Evolutionary conservation across 2,329 filamentous ascomycete genomes (phyloP).

Genomic region (Lasiodiplodia sp.): DNA sequence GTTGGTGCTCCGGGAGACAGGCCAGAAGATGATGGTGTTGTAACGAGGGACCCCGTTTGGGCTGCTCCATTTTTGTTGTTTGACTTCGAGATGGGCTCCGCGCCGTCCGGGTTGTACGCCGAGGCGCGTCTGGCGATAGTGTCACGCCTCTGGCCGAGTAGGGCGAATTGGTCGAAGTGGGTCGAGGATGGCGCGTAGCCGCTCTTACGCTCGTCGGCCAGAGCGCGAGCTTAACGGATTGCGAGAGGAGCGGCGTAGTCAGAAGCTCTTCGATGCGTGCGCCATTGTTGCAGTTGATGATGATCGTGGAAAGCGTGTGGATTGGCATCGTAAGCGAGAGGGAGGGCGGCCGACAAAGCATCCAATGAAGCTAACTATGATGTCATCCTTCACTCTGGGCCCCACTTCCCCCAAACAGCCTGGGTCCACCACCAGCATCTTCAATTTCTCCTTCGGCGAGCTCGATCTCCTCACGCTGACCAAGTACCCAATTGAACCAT

Average conservation of each 20-base stretch:
- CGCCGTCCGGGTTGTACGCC: too few species aligned
- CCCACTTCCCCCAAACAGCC: conserved; percentile 2
- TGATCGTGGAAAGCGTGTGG: too few species aligned
- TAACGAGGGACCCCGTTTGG: too few species aligned
- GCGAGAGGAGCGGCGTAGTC: conserved; percentile 22
- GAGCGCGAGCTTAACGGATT: conserved; percentile 20
- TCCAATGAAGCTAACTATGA: neutral
- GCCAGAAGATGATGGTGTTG: too few species aligned
- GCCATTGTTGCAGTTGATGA: neutral
- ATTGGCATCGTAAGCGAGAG: conserved; percentile 2
- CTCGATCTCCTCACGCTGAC: neutral
- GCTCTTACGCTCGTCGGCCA: neutral
- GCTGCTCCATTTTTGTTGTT: too few species aligned
- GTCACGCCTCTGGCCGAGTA: too few species aligned
- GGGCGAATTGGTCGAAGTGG: too few species aligned
- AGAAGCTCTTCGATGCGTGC: conserved; percentile 22
- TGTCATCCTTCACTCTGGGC: conserved; percentile 9
- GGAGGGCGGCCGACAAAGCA: neutral
- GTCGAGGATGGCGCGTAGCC: neutral
- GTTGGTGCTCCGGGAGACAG: too few species aligned
- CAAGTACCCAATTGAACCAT: neutral
- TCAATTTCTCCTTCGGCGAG: conserved; percentile 1
- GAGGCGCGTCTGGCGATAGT: too few species aligned
- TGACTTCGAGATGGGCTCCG: too few species aligned
- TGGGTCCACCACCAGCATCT: neutral